Conservation (phyloP, 2,329 filamentous ascomycete species). For the Fragosphaeria purpurea region DNA sequence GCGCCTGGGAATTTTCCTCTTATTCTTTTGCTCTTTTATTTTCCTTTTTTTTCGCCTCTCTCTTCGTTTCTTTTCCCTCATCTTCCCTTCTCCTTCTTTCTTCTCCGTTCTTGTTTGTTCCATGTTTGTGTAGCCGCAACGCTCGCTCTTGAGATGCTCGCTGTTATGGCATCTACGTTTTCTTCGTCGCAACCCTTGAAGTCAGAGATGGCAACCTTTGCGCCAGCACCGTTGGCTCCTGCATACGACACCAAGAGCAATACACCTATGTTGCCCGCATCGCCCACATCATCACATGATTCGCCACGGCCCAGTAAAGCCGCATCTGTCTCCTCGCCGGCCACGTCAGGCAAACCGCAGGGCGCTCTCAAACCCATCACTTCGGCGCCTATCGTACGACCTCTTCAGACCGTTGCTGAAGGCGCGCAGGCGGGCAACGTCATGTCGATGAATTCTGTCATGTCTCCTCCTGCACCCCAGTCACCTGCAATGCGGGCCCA, state of each 20-base stretch:
- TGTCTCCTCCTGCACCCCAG: conserved; percentile 31
- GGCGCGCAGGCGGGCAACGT: conserved; percentile 24
- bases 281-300: conserved; percentile 6
- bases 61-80: neutral
- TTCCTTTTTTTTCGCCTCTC: no score
- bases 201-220: conserved; percentile 1
- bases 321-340: conserved; percentile 13
- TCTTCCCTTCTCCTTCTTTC: neutral
- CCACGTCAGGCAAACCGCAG: conserved; percentile 9
- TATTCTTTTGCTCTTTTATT: no score
- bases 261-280: conserved; percentile 10
- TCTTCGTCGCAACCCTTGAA: conserved; percentile 5
- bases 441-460: conserved; percentile 38
- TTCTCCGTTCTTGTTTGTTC: neutral
- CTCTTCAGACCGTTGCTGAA: conserved; percentile 16
- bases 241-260: conserved; percentile 9
- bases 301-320: conserved; percentile 8
- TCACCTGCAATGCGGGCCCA: conserved; percentile 24
- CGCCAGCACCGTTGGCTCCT: neutral
- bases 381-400: conserved; percentile 11
- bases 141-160: conserved; percentile 8
- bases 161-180: conserved; percentile 9
- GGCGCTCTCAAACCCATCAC: conserved; percentile 12
- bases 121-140: conserved; percentile 2
- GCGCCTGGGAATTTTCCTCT: no score